Base-by-base conservation (phyloP, 495 filamentous ascomycete genomes). In the Talaromyces stipitatus region DNA sequence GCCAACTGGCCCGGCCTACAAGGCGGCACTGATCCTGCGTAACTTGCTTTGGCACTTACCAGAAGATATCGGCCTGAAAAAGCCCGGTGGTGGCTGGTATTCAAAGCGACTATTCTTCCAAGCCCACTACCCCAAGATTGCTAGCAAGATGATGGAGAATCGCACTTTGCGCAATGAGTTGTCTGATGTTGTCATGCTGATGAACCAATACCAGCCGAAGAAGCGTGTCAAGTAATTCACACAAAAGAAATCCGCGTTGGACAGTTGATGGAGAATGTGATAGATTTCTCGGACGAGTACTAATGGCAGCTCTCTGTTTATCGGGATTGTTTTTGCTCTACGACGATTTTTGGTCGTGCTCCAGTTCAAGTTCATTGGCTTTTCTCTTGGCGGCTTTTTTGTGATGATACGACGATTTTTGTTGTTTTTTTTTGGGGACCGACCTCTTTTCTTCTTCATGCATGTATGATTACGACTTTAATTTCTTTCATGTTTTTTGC, bases 11-110 rank as follows among this genome's bases (percentile, higher is more conserved):
- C 83, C 97, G 43, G 90, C 94, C 7, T 81, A 96, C 33, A 89
- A 88, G 36, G 88, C 89, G 24, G 85, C 87, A 9, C 72, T 97
- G 22, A 89, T 99, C 2, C 73, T 99, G 60, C 83, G 94, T 29
- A 99, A 97, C 64, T 81, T 99, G 23, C 90, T 90, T 3, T 79
- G 87, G 20, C 87, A 91, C 51, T 75, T 91, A 0, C 79, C 85
- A 0, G 63, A 65, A 11, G 4, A 2, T 4, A 18, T 48, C 22
- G 30, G 7, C 30, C 7, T 33, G n/a, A n/a, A n/a, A n/a, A n/a
- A n/a, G 12, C 12, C 30, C 30, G 30, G 12, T 12, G 30, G 30
- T 33, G 12, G 7, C 30, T 33, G 4, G 22, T 48, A 0, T 76
- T 69, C 70, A 76, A 75, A 61, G 74, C 72, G 57, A 66, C 71